A percentile compares a stretch with the other conserved stretches of the same genome.
phyloP scores from a whole-genome alignment of 371 early-diverging fungal genomes.

The Zancudomyces culisetae region DNA sequence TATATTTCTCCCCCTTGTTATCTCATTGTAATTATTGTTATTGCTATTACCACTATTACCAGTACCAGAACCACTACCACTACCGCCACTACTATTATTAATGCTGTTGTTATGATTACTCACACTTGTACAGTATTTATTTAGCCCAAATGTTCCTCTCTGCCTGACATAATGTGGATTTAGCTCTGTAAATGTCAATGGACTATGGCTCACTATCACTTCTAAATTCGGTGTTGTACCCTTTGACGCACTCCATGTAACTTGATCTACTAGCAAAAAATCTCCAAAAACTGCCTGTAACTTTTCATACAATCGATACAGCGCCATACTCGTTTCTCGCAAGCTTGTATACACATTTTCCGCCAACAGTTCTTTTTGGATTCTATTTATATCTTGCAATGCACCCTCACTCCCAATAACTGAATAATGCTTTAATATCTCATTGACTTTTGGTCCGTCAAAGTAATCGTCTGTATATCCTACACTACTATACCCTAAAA shows the following conservation, averaged over 20 bases:
- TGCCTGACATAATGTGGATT: not conserved
- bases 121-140: too few relatives aligned
- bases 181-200: not conserved
- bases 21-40: too few relatives aligned
- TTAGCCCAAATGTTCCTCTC: not conserved
- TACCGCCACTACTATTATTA: too few relatives aligned
- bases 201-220: conserved; percentile 6
- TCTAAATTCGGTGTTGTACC: conserved; percentile 16
- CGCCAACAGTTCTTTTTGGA: conserved; percentile 11
- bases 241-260: conserved; percentile 15
- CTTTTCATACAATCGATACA: conserved; percentile 18
- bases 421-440: not conserved
- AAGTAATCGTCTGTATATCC: not conserved
- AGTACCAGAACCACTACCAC: too few relatives aligned
- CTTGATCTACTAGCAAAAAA: conserved; percentile 17
- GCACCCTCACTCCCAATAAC: too few relatives aligned
- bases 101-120: too few relatives aligned
- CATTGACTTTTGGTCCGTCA: not conserved
- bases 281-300: conserved; percentile 17
- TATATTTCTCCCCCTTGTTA: too few relatives aligned
- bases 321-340: not conserved
- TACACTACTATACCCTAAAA: not conserved
- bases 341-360: conserved; percentile 13
- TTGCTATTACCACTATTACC: too few relatives aligned
- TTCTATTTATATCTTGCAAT: too few relatives aligned